Conservation (phyloP, 1,284 basidiomycete genomes). For the Malassezia cuniculi region DNA sequence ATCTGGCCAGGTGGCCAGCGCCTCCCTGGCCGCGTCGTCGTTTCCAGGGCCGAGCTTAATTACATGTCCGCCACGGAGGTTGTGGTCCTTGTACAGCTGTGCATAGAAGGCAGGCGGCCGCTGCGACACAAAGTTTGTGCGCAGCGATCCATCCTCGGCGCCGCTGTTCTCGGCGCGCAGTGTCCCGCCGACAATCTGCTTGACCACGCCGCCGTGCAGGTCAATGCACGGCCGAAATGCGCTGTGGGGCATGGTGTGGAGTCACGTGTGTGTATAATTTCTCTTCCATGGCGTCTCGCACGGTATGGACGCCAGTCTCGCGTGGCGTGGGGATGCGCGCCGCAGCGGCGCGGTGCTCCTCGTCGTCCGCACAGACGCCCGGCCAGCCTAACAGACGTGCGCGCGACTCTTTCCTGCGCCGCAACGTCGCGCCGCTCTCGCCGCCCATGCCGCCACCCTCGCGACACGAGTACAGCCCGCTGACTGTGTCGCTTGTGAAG, state of each 20-base stretch:
- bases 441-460: conserved; percentile 23
- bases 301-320: conserved; percentile 1
- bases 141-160: conserved; percentile 47
- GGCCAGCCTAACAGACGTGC: too few relatives aligned
- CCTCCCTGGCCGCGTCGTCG: conserved; percentile 70
- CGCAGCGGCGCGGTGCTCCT: too few relatives aligned
- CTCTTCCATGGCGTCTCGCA: background rate
- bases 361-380: too few relatives aligned
- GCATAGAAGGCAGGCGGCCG: conserved; percentile 72
- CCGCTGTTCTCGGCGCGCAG: conserved; percentile 48
- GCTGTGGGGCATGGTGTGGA: conserved; percentile 16
- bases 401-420: conserved; percentile 13
- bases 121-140: conserved; percentile 83
- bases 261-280: background rate
- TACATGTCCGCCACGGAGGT: conserved; percentile 75
- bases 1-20: conserved; percentile 66
- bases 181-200: conserved; percentile 95
- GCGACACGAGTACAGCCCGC: conserved; percentile 19
- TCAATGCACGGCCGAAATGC: conserved; percentile 91
- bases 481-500: conserved; percentile 33
- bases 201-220: conserved; percentile 64
- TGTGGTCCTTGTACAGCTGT: conserved; percentile 58
- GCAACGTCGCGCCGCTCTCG: conserved; percentile 26
- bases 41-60: conserved; percentile 87
- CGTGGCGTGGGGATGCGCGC: too few relatives aligned